phyloP scores from a whole-genome alignment of 805 yeast genomes.

The Saccharomyces eubayanus region DNA sequence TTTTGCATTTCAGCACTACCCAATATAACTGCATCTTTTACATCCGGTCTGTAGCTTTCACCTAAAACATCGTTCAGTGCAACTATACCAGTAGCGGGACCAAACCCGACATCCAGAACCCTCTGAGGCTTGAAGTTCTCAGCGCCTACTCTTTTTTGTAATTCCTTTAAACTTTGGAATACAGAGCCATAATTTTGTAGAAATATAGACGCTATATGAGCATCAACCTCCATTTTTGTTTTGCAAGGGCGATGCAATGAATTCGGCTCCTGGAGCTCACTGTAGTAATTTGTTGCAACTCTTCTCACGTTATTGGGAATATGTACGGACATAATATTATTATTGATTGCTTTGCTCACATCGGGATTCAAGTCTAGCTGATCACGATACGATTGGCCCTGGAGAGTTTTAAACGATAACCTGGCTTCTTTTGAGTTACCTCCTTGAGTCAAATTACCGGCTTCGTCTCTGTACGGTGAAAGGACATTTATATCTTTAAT shows the following conservation, averaged over 20 bases:
- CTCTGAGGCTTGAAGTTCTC: constrained; percentile 51
- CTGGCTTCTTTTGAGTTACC: constrained; percentile 31
- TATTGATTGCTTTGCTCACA: constrained; percentile 51
- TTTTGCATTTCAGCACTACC: constrained; percentile 70
- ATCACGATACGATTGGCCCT: constrained; percentile 43
- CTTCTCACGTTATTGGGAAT: constrained; percentile 58
- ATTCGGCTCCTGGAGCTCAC: constrained; percentile 38
- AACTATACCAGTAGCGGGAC: constrained; percentile 87
- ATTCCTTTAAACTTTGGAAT: constrained; percentile 57
- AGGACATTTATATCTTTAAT: background rate
- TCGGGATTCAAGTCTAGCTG: constrained; percentile 49
- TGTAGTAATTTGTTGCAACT: constrained; percentile 50
- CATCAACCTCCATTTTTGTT: constrained; percentile 54
- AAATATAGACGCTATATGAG: constrained; percentile 72
- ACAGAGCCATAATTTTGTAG: constrained; percentile 72
- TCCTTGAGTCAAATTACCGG: constrained; percentile 13
- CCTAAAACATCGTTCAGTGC: constrained; percentile 74
- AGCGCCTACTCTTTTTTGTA: constrained; percentile 46
- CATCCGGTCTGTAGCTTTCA: constrained; percentile 47
- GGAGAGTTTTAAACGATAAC: constrained; percentile 47
- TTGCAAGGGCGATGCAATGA: constrained; percentile 45
- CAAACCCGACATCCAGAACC: constrained; percentile 74
- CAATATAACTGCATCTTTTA: constrained; percentile 63
- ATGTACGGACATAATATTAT: constrained; percentile 52
- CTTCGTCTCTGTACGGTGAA: constrained; percentile 25